Base-by-base conservation (phyloP, 495 filamentous ascomycete species). In the Hamigera avellanea region DNA sequence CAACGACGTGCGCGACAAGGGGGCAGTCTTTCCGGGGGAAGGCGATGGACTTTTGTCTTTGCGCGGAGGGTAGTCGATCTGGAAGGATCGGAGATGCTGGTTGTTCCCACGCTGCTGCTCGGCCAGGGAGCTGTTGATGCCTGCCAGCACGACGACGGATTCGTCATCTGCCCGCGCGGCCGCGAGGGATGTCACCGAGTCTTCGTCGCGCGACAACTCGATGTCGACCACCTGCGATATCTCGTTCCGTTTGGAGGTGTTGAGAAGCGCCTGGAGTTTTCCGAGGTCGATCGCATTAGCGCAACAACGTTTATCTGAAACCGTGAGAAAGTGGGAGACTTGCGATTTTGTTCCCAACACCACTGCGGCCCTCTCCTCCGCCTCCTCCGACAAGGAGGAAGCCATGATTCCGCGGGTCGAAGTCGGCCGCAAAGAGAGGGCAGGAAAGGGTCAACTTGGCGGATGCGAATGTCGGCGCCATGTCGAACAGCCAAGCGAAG, bases 311-410 rank as follows among this genome's bases (percentile, higher is more conserved):
- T 32, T 13, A 42, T 18, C 17, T 15, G 17, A 16, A 34, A 9
- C n/a, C n/a, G n/a, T n/a, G n/a, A n/a, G 21, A 31, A 38, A 36
- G 30, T 16, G 42, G 33, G 41, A 35, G 19, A 64, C 74, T 64
- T 54, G 81, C 84, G 54, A 96, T 86, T 61, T 88, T 89, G 59
- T 95, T 98, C 19, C 77, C 75, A 23, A 95, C 85, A 32, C 88
- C 91, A 50, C 72, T 91, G 39, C 79, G 76, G 26, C 81, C 76
- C 50, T 86, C 79, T 14, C 89, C 89, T 41, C 89, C 89, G 33
- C 91, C 91, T 18, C 91, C 89, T 25, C 79, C 89, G n/a, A 95
- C 85, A 7, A 94, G 61, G 19, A 95, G 65, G 32, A 73, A 73
- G 41, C 72, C 68, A 39, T 75, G 72, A 63, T 91, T 75, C 47